phyloP scores from a whole-genome alignment of 2,329 filamentous ascomycete genomes.

The Alternaria arbusti region DNA sequence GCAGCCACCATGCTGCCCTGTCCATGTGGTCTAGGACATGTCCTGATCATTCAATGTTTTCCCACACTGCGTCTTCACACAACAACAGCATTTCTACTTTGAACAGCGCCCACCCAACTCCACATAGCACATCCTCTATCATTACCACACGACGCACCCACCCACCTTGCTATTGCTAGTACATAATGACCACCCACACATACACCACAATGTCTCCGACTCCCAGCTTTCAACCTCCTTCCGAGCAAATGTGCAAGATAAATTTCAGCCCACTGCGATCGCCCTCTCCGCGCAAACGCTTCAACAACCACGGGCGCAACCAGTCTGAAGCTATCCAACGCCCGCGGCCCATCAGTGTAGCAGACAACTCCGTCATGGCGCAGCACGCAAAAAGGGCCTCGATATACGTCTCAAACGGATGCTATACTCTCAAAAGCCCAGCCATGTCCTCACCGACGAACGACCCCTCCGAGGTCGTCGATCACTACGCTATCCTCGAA shows the following conservation, averaged over 20 bases:
- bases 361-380: slow-evolving; percentile 15
- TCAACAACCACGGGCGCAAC: slow-evolving; percentile 28
- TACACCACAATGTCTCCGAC: slow-evolving; percentile 17
- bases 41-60: slow-evolving; percentile 18
- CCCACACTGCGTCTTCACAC: slow-evolving; percentile 10
- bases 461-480: slow-evolving; percentile 27
- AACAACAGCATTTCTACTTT: slow-evolving; percentile 13
- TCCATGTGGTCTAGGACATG: slow-evolving; percentile 21
- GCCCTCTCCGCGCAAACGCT: slow-evolving; percentile 15
- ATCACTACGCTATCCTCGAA: slow-evolving; percentile 42
- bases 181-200: slow-evolving; percentile 23
- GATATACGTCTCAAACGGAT: slow-evolving; percentile 35
- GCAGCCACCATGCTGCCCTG: slow-evolving; percentile 11
- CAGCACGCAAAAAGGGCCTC: slow-evolving; percentile 30
- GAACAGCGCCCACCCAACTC: not conserved
- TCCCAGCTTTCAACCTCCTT: slow-evolving; percentile 10
- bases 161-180: slow-evolving; percentile 2
- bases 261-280: slow-evolving; percentile 28
- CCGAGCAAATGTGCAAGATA: slow-evolving; percentile 25
- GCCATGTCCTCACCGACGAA: slow-evolving; percentile 26
- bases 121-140: not conserved
- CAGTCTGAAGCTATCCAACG: slow-evolving; percentile 30
- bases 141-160: not conserved
- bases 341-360: slow-evolving; percentile 26
- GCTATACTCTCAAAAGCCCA: slow-evolving; percentile 24